Percentiles rank a stretch among this genome's conserved stretches.
These are phyloP conservation scores for Pichia manshurica DNA, from an alignment of 805 yeast species.

Conservation along the genomic window DNA sequence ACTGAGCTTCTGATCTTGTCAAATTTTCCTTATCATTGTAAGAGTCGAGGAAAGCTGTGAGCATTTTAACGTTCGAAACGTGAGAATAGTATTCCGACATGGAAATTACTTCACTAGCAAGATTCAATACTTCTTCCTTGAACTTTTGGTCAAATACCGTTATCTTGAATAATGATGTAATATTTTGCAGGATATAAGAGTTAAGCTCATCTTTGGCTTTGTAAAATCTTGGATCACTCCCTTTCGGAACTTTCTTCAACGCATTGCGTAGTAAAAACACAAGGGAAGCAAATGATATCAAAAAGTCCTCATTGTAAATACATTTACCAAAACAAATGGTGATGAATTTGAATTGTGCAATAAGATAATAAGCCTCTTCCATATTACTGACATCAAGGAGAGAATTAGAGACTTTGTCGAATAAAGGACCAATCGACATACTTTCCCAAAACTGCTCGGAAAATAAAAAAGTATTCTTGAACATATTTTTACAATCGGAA, in stretches of 20 bases:
- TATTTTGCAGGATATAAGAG: slow-evolving; percentile 26
- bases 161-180: slow-evolving; percentile 15
- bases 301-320: slow-evolving; percentile 22
- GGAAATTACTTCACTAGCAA: slow-evolving; percentile 14
- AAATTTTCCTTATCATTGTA: slow-evolving; percentile 10
- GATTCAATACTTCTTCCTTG: slow-evolving; percentile 9
- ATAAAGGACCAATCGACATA: slow-evolving; percentile 20
- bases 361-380: slow-evolving; percentile 19
- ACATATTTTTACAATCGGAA: slow-evolving; percentile 20
- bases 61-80: slow-evolving; percentile 15
- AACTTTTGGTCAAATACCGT: slow-evolving; percentile 2
- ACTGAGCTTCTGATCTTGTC: slow-evolving; percentile 13
- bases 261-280: slow-evolving; percentile 17
- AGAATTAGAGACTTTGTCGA: slow-evolving; percentile 14
- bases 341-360: slow-evolving; percentile 24
- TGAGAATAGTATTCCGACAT: slow-evolving; percentile 20
- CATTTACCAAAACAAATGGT: slow-evolving; percentile 21
- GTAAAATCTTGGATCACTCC: slow-evolving; percentile 33
- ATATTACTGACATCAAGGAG: slow-evolving; percentile 15
- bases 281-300: slow-evolving; percentile 21
- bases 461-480: slow-evolving; percentile 18
- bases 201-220: slow-evolving; percentile 37
- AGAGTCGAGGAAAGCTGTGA: slow-evolving; percentile 11
- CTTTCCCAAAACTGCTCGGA: slow-evolving; percentile 26
- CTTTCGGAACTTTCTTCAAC: slow-evolving; percentile 19